Base-by-base conservation (phyloP, 2,329 filamentous ascomycete genomes). In the Epichloe gansuensis region DNA sequence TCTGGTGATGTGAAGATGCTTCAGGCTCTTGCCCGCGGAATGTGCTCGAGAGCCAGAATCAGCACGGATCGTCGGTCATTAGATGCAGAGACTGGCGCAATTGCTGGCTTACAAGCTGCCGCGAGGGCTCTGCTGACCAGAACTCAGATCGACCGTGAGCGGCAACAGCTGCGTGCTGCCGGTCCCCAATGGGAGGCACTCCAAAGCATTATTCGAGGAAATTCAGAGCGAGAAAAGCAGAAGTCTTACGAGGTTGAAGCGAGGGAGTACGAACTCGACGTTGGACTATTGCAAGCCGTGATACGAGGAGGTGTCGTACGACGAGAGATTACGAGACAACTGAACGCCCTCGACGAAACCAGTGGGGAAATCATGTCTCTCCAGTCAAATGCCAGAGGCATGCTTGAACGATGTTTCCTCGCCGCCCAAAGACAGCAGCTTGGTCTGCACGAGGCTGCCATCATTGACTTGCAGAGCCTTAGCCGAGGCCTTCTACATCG, bases 11-110 rank as follows among this genome's bases (percentile, higher is more conserved):
- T 85, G 40, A 69, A 73, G 54, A 69, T 72, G 46, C 72, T 89
- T 43, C 85, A 89, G 68, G 80, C 83, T 51, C 77, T 78, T 41
- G 76, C 82, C 58, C 77, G 86, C 54, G 87, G 85, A 60, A 77
- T 81, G 69, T 66, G 88, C 53, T 66, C 81, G 56, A 76, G 87
- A 59, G 74, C 69, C 55, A 73, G 74, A 46, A 67, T 84, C 51
- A 71, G 74, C 17, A 68, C 75, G 48, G 76, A 82, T 53, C 70
- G 77, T 52, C 67, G 71, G 57, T 65, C 71, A 51, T 71, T 85
- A 48, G 72, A 75, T 52, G 68, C 71, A 52, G 67, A 81, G 59
- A 70, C 73, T 56, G 64, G 64, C 43, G 71, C 72, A 38, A 73
- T 82, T 55, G 72, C 72, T 49, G 68, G 72, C 50, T 66, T 89